Conservation (phyloP, 2,329 filamentous ascomycete genomes). For the Penicillium crustosum region DNA sequence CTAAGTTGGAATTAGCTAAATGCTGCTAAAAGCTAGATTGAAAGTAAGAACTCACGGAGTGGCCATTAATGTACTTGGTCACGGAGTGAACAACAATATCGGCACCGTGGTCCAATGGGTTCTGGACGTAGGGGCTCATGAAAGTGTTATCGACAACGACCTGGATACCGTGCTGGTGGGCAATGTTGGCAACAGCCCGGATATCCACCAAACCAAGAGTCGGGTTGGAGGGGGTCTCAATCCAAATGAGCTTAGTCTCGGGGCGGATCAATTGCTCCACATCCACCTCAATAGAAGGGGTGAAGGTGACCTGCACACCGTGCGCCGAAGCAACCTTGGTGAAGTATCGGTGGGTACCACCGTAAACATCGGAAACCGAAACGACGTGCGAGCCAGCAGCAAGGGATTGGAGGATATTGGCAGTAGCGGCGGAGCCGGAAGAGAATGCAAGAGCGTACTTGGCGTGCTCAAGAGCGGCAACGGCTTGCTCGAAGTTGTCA, state of each 20-base stretch:
- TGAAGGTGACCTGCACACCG: conserved; percentile 92
- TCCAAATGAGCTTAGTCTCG: conserved; percentile 94
- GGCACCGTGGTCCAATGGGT: conserved; percentile 89
- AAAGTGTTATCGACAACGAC: conserved; percentile 99
- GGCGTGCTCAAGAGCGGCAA: conserved; percentile 90
- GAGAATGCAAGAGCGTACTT: conserved; percentile 91
- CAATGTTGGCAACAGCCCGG: conserved; percentile 74
- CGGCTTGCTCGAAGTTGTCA: conserved; percentile 86
- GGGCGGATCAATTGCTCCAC: conserved; percentile 79
- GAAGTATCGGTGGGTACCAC: conserved; percentile 97
- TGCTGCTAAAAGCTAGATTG: background rate
- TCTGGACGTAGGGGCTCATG: conserved; percentile 93
- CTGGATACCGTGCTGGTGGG: conserved; percentile 82
- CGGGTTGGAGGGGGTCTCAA: conserved; percentile 92
- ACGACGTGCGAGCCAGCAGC: conserved; percentile 90
- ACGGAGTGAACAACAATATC: conserved; percentile 97
- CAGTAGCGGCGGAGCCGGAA: conserved; percentile 90
- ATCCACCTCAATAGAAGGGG: conserved; percentile 85
- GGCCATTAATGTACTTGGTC: conserved; percentile 99
- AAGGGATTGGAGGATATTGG: conserved; percentile 87
- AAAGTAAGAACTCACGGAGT: conserved; percentile 53
- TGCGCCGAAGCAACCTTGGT: conserved; percentile 95
- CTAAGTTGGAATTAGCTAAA: conserved; percentile 31
- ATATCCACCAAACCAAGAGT: conserved; percentile 93
- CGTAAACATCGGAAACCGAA: conserved; percentile 96